Percentiles rank a stretch among this genome's conserved stretches.
phyloP scores from a whole-genome alignment of 75 land plant species.

The Sequoiadendron giganteum region DNA sequence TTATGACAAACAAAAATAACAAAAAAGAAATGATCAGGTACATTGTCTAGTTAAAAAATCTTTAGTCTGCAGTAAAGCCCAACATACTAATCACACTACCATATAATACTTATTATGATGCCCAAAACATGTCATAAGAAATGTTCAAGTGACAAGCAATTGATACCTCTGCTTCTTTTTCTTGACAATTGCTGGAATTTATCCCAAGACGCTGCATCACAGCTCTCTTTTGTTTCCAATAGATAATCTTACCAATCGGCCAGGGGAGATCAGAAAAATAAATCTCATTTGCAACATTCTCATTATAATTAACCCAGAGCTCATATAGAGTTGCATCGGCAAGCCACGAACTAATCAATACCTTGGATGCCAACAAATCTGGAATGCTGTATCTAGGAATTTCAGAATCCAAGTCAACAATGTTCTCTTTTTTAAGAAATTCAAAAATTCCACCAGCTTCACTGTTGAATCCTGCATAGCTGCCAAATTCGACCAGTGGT shows the following conservation, averaged over 20 bases:
- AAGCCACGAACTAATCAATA: constrained; percentile 75
- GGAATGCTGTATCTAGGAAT: constrained; percentile 26
- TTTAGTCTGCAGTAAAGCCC: background rate
- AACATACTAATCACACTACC: background rate
- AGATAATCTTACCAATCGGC: constrained; percentile 63
- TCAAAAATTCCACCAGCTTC: constrained; percentile 83
- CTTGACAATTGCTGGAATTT: constrained; percentile 47
- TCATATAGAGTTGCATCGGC: constrained; percentile 71
- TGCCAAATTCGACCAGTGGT: constrained; percentile 72
- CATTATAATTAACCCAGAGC: constrained; percentile 72
- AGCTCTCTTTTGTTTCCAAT: constrained; percentile 48
- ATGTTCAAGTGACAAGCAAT: background rate
- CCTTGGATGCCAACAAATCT: constrained; percentile 69
- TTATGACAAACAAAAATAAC: background rate
- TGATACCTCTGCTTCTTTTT: constrained; percentile 65
- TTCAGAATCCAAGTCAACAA: constrained; percentile 63
- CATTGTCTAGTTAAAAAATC: background rate
- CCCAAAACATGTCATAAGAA: background rate
- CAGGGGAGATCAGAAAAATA: constrained; percentile 81
- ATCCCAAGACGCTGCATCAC: constrained; percentile 63
- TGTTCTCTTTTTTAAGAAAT: constrained; percentile 57
- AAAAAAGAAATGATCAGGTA: background rate
- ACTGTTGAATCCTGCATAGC: constrained; percentile 65
- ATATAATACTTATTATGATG: background rate
- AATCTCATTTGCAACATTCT: constrained; percentile 37